A percentile compares a stretch with the other conserved stretches of the same genome.
phyloP scores from a whole-genome alignment of 768 basidiomycete species.

The Mrakia gelida region DNA sequence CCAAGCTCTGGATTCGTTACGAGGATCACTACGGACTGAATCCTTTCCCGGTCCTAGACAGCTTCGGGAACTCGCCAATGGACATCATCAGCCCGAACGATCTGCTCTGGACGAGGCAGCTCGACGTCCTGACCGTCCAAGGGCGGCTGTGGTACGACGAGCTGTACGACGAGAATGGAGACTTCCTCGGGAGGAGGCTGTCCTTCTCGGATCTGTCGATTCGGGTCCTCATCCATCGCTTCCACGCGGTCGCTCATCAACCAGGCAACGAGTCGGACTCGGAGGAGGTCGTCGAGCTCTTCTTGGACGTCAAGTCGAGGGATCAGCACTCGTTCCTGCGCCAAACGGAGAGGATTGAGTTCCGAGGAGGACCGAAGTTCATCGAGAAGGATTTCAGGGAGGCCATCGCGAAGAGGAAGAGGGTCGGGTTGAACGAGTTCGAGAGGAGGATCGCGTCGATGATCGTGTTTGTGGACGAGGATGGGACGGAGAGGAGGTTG shows the following conservation, averaged over 20 bases:
- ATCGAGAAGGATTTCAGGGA: background rate
- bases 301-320: too few relatives aligned
- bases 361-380: background rate
- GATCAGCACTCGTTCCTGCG: background rate
- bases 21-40: too few relatives aligned
- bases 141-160: too few relatives aligned
- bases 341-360: background rate
- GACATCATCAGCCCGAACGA: too few relatives aligned
- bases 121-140: too few relatives aligned
- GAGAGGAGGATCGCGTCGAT: background rate
- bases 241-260: too few relatives aligned
- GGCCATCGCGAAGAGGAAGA: background rate
- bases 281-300: too few relatives aligned
- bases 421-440: background rate
- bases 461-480: slow-evolving; percentile 5
- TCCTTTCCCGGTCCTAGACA: too few relatives aligned
- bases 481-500: slow-evolving; percentile 2
- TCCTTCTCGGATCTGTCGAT: background rate
- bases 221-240: background rate
- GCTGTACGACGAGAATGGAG: too few relatives aligned
- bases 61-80: too few relatives aligned
- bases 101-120: too few relatives aligned
- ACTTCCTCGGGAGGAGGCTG: background rate
- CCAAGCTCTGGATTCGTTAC: too few relatives aligned
- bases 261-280: background rate